Evolutionary conservation across 2,329 filamentous ascomycete species (phyloP).

Genomic region (Sporothrix mexicana): DNA sequence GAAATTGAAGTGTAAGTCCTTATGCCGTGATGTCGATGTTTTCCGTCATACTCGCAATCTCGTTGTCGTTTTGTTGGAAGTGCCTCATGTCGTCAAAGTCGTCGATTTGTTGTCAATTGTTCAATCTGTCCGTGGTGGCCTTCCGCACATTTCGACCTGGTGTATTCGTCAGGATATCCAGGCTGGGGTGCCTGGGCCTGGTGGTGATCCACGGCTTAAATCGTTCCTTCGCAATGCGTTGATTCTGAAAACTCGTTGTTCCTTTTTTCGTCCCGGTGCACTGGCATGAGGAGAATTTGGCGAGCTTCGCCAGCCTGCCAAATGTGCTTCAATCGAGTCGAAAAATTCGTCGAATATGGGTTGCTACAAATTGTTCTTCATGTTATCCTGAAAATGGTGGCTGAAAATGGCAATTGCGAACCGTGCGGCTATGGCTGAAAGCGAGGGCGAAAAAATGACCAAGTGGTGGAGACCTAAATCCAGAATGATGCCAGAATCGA

Average conservation of each 20-base stretch:
- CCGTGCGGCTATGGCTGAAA: conserved; percentile 1
- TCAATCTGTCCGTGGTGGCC: background rate
- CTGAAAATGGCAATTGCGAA: background rate
- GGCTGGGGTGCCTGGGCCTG: background rate
- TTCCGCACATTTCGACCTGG: background rate
- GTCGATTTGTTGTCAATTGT: conserved; percentile 6
- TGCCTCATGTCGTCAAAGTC: background rate
- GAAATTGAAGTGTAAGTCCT: conserved; percentile 61
- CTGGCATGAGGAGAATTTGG: conserved; percentile 1
- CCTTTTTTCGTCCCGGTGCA: background rate
- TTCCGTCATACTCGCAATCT: background rate
- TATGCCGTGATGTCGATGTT: conserved; percentile 6
- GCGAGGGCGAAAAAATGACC: no score
- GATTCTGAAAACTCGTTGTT: background rate
- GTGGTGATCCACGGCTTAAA: background rate
- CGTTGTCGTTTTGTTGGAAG: background rate
- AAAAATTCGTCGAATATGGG: no score
- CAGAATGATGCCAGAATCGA: background rate
- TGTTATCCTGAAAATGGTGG: conserved; percentile 19
- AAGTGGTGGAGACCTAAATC: background rate
- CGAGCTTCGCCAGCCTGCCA: background rate
- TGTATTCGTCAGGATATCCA: background rate
- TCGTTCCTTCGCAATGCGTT: background rate
- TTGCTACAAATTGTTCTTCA: background rate
- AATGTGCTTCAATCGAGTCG: no score